Conservation (phyloP, 139 green algal species). For the Chlorella vulgaris region DNA sequence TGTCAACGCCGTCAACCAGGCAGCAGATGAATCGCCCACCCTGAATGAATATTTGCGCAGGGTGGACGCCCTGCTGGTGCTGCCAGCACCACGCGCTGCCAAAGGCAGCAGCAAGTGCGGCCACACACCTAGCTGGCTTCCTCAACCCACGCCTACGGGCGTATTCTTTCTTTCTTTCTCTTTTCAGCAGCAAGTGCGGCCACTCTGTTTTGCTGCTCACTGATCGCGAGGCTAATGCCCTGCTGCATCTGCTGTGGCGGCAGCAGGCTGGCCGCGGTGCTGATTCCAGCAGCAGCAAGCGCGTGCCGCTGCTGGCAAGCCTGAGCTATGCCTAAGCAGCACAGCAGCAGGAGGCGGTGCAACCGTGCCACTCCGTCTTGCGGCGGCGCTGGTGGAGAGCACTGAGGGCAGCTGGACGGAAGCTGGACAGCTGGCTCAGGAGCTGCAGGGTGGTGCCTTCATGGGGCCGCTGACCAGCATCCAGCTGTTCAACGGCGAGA, state of each 20-base stretch:
- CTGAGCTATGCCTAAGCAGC: conserved; percentile 23
- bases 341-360: not conserved
- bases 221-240: conserved; percentile 58
- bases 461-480: conserved; percentile 26
- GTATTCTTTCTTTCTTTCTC: no score
- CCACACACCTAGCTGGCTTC: no score
- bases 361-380: not conserved
- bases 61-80: conserved; percentile 47
- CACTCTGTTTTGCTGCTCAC: conserved; percentile 54
- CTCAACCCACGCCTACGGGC: no score
- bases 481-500: conserved; percentile 53
- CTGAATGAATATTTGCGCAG: conserved; percentile 49
- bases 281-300: not conserved
- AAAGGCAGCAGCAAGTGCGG: not conserved
- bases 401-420: not conserved
- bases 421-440: not conserved
- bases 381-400: no score
- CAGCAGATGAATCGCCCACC: not conserved
- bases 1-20: not conserved
- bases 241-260: conserved; percentile 33
- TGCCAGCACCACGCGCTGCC: conserved; percentile 7
- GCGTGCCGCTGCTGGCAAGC: not conserved
- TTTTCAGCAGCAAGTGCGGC: no score
- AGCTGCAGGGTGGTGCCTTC: not conserved
- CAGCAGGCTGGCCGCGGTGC: not conserved